Evolutionary conservation across 1,139 yeast genomes (phyloP).

Genomic region (Kodamaea arcana): DNA sequence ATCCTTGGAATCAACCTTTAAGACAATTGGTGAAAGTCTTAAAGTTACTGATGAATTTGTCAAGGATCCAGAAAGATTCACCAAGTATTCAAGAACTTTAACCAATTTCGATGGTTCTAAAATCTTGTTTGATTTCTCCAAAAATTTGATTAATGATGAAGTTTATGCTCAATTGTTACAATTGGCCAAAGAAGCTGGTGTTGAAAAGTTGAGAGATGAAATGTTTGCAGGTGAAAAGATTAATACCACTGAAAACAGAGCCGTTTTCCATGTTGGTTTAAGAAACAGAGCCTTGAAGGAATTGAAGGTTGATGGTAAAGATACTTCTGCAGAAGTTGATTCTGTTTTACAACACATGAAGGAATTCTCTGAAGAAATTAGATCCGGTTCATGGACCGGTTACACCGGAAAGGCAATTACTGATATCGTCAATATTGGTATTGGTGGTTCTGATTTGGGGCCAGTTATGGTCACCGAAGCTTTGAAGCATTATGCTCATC

Average conservation of each 20-base stretch:
- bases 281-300: conserved; percentile 83
- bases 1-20: conserved; percentile 65
- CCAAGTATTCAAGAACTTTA: conserved; percentile 72
- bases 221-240: conserved; percentile 92
- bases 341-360: conserved; percentile 90
- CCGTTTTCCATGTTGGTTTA: conserved; percentile 93
- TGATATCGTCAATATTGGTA: conserved; percentile 95
- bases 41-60: conserved; percentile 75
- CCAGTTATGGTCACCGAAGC: conserved; percentile 99
- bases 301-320: conserved; percentile 84
- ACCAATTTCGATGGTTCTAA: conserved; percentile 80
- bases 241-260: conserved; percentile 93
- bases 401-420: conserved; percentile 92
- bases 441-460: conserved; percentile 98
- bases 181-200: conserved; percentile 87
- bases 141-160: conserved; percentile 86
- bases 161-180: conserved; percentile 61
- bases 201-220: conserved; percentile 81
- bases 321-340: conserved; percentile 88
- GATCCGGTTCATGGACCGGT: conserved; percentile 95
- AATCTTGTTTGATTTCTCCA: conserved; percentile 90
- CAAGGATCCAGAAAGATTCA: conserved; percentile 69
- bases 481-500: conserved; percentile 79
- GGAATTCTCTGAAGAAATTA: conserved; percentile 83
- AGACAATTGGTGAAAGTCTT: conserved; percentile 61